These are phyloP conservation scores for Scleroderma bovista DNA, from an alignment of 768 basidiomycete genomes.

Conservation along the genomic window DNA sequence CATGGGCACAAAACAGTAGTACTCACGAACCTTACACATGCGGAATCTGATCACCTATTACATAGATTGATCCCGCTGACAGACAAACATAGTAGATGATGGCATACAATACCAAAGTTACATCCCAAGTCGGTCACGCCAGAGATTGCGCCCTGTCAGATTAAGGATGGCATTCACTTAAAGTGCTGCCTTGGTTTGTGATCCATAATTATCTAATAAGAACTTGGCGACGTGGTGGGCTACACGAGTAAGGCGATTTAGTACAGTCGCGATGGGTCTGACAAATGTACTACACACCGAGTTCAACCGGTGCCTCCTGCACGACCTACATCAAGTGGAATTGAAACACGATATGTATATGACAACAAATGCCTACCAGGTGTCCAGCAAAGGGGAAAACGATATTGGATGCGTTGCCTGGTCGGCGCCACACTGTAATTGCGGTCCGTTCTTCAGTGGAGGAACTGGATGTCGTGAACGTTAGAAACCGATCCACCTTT, in stretches of 20 bases:
- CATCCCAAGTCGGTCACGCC: no score
- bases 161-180: neutral
- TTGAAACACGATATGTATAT: neutral
- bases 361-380: constrained; percentile 16
- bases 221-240: constrained; percentile 25
- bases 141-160: no score
- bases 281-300: constrained; percentile 15
- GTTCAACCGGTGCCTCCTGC: constrained; percentile 25
- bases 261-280: no score
- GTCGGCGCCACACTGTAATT: constrained; percentile 26
- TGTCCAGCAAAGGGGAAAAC: constrained; percentile 24
- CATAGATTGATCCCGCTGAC: no score
- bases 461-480: constrained; percentile 6
- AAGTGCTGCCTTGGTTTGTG: neutral
- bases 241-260: neutral
- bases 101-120: no score
- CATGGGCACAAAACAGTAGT: no score
- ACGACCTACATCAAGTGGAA: constrained; percentile 14
- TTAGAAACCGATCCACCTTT: neutral
- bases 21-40: neutral
- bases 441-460: constrained; percentile 6
- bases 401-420: constrained; percentile 24
- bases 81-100: no score
- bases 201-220: constrained; percentile 10
- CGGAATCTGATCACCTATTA: no score